Conservation (phyloP, 2,329 filamentous ascomycete genomes). For the Rugonectria rugulosa region DNA sequence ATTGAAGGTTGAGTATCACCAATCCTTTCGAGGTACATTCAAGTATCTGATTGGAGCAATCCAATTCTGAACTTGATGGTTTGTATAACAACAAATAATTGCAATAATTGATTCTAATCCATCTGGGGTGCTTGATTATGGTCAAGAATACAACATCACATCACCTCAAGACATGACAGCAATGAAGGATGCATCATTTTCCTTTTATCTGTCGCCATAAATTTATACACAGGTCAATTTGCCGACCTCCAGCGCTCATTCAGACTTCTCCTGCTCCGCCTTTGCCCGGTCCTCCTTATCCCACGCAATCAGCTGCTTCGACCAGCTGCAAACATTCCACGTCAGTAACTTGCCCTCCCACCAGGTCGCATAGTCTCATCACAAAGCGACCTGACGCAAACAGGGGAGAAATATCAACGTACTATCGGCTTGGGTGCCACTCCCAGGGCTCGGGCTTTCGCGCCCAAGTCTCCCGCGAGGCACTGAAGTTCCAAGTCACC, state of each 20-base stretch:
- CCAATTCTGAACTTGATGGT: neutral
- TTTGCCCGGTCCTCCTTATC: slow-evolving; percentile 52
- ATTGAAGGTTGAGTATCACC: no score
- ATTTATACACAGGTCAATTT: slow-evolving; percentile 36
- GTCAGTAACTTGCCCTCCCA: slow-evolving; percentile 33
- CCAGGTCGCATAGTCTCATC: no score
- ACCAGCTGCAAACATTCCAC: slow-evolving; percentile 52
- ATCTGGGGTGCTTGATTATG: neutral
- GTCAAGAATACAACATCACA: neutral
- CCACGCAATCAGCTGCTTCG: slow-evolving; percentile 54
- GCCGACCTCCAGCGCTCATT: slow-evolving; percentile 32
- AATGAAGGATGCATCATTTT: slow-evolving; percentile 3
- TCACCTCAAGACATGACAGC: neutral
- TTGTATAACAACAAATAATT: neutral
- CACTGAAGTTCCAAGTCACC: slow-evolving; percentile 75
- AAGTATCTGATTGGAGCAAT: neutral
- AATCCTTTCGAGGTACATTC: neutral
- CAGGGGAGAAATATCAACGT: slow-evolving; percentile 49
- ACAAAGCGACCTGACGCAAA: neutral
- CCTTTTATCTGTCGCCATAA: slow-evolving; percentile 27
- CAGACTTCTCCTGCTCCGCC: slow-evolving; percentile 43
- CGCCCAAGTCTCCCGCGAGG: slow-evolving; percentile 75
- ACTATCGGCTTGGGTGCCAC: slow-evolving; percentile 89
- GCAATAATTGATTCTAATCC: neutral
- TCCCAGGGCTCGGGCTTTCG: slow-evolving; percentile 78